Evolutionary conservation across 805 yeast species (phyloP).

Genomic region (Candida cerambycidarum): DNA sequence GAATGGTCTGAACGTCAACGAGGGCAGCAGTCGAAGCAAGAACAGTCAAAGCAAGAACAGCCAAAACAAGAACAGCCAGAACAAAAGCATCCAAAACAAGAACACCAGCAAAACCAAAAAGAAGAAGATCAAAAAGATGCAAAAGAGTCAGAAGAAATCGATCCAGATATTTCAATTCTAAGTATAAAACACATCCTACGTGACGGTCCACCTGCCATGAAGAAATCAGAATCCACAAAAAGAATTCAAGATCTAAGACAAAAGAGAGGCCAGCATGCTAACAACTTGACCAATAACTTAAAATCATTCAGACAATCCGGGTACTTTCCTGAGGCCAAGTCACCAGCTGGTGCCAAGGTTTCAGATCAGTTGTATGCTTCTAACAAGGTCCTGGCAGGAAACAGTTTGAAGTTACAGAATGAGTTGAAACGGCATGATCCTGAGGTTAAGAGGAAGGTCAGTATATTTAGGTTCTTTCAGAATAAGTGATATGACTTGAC

Average conservation of each 20-base stretch:
- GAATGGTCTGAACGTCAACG: too few relatives aligned
- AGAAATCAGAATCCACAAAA: constrained; percentile 30
- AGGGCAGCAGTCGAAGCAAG: too few relatives aligned
- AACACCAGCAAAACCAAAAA: too few relatives aligned
- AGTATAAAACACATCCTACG: constrained; percentile 25
- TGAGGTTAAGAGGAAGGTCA: not conserved
- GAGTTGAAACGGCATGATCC: constrained; percentile 1
- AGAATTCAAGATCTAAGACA: constrained; percentile 25
- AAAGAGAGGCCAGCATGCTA: not conserved
- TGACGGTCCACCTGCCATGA: constrained; percentile 26
- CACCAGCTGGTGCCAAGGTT: constrained; percentile 23
- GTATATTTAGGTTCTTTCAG: constrained; percentile 2
- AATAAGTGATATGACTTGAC: not conserved
- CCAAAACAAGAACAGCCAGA: too few relatives aligned
- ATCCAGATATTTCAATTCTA: constrained; percentile 20
- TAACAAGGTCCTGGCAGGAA: not conserved
- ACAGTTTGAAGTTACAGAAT: not conserved
- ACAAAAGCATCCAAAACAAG: too few relatives aligned
- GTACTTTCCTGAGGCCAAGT: constrained; percentile 4
- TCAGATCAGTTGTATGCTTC: constrained; percentile 11
- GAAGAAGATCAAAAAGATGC: not conserved
- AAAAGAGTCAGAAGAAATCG: constrained; percentile 9
- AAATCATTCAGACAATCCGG: constrained; percentile 1
- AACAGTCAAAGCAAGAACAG: too few relatives aligned
- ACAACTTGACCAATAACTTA: not conserved